Base-by-base conservation (phyloP, 148 eudicot genomes). In the Rhododendron henanense region DNA sequence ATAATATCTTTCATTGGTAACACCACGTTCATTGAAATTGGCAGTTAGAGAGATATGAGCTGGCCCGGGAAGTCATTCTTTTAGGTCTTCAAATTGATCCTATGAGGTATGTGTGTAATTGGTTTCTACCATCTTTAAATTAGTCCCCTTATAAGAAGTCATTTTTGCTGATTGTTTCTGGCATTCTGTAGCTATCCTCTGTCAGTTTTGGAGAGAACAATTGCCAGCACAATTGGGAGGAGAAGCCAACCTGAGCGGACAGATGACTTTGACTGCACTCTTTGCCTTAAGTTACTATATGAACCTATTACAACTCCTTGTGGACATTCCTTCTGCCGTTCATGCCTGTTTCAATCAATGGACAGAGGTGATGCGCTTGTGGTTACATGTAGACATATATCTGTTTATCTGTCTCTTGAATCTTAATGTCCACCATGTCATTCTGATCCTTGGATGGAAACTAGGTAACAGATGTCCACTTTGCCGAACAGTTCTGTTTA, bases 261-360 rank as follows among this genome's bases (percentile, higher is more conserved):
- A 31, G 98, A 94, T 91, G 99, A 97, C 78, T 97, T 94, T 89
- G 99, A 97, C 88, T 97, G 99, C 89, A 97, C 98, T 74, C 87
- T 97, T 75, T 97, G 99, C 89, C 87, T 97, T 85, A 97, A 95
- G 92, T 88, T 97, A 88, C 91, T 97, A 41, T 97, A 91, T 88
- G 98, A 97, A 89, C 99, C 99, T 77, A 59, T 97, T 79, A 97
- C 99, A 87, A 97, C 99, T 90, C 94, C 99, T 51, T 97, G 99
- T 88, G 99, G 99, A 79, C 99, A 97, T 89, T 92, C 99, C 15
- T 97, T 95, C 86, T 97, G 99, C 87, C 98, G 98, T 19, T 91
- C 98, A 53, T 97, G 99, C 91, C 90, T 97, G 83, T 95, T 97
- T 92, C 99, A 97, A 91, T 88, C 98, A 81, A 95, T 97, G 98